Percentiles rank a stretch among this genome's conserved stretches.
phyloP scores from a whole-genome alignment of 345 rosid species.

The Citrus australasica region DNA sequence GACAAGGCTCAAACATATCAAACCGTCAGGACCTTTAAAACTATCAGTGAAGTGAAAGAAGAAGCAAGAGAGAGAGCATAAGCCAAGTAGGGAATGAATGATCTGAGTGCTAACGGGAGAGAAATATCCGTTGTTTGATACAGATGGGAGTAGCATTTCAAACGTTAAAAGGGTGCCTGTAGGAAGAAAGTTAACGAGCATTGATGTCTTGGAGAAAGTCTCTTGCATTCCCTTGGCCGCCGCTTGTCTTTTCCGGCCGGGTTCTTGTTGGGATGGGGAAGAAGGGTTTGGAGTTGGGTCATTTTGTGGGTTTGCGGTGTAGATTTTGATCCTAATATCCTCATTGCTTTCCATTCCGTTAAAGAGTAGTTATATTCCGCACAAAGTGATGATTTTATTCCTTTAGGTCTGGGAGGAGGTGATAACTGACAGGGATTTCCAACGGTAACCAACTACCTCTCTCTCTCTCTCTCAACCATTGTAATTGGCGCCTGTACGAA shows the following conservation, averaged over 20 bases:
- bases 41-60: slow-evolving; percentile 55
- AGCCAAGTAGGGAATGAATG: slow-evolving; percentile 37
- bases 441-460: neutral
- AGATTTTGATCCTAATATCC: slow-evolving; percentile 38
- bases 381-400: neutral
- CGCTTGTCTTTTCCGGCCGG: slow-evolving; percentile 31
- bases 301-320: slow-evolving; percentile 18
- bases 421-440: neutral
- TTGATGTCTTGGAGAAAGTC: slow-evolving; percentile 37
- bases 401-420: neutral
- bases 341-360: neutral
- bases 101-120: slow-evolving; percentile 26
- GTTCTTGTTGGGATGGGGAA: neutral
- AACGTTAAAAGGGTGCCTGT: slow-evolving; percentile 51
- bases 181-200: slow-evolving; percentile 46
- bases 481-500: neutral
- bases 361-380: neutral
- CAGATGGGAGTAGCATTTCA: slow-evolving; percentile 47
- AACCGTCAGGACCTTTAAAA: slow-evolving; percentile 36
- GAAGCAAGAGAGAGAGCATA: slow-evolving; percentile 46
- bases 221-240: slow-evolving; percentile 47
- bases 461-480: neutral
- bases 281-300: neutral
- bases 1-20: slow-evolving; percentile 35
- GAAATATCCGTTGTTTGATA: slow-evolving; percentile 32